phyloP scores from a whole-genome alignment of 2,329 filamentous ascomycete species.

The Ceratocystis diversiconidia region DNA sequence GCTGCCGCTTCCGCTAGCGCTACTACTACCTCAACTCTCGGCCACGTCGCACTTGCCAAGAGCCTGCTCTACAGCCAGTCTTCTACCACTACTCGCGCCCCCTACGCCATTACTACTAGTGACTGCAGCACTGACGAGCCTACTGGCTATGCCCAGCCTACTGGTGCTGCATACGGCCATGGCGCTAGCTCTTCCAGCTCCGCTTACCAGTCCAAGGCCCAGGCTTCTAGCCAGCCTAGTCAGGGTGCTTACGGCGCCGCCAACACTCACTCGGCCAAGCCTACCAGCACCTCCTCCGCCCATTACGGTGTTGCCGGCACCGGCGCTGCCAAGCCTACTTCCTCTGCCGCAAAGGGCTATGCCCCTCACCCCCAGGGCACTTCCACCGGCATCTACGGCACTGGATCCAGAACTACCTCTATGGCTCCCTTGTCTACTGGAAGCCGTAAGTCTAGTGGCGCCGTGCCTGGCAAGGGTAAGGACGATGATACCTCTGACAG shows the following conservation, averaged over 20 bases:
- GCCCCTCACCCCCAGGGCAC: not conserved
- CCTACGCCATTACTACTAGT: not conserved
- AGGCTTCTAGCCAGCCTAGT: not conserved
- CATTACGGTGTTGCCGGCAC: not conserved
- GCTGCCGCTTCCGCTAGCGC: not conserved
- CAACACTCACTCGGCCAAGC: not conserved
- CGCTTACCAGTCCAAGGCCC: not conserved
- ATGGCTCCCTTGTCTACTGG: not conserved
- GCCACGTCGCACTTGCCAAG: not conserved
- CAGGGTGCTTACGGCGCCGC: not conserved
- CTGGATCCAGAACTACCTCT: not conserved
- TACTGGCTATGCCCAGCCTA: not conserved
- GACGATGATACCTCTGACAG: not conserved
- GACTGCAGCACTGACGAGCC: not conserved
- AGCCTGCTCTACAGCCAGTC: not conserved
- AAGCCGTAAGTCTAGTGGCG: not conserved
- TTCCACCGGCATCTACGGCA: not conserved
- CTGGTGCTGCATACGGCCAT: not conserved
- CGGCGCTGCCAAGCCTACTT: not conserved
- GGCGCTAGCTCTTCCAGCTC: not conserved
- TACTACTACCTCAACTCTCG: not conserved
- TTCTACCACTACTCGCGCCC: not conserved
- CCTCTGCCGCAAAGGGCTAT: not conserved
- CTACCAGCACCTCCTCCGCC: not conserved
- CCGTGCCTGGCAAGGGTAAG: conserved; percentile 1